Evolutionary conservation across 805 yeast genomes (phyloP).

Genomic region (Pichia pseudocactophila): DNA sequence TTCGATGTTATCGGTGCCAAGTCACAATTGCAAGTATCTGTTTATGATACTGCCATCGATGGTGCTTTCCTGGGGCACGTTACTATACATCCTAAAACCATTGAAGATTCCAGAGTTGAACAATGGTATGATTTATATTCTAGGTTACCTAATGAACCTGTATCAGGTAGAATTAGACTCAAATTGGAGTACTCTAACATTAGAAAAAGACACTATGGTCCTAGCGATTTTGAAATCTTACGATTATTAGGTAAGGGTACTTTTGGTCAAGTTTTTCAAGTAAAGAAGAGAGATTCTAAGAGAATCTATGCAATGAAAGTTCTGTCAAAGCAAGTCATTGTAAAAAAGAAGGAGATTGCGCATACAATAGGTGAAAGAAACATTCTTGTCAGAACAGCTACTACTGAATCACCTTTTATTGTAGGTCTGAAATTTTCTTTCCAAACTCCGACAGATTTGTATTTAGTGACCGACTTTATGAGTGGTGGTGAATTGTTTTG

Average conservation of each 20-base stretch:
- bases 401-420: constrained; percentile 71
- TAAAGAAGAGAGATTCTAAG: constrained; percentile 78
- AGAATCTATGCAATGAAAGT: constrained; percentile 98
- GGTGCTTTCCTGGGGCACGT: constrained; percentile 86
- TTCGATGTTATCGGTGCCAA: constrained; percentile 85
- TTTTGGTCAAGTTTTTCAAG: constrained; percentile 96
- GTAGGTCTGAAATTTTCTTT: constrained; percentile 94
- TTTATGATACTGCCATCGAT: constrained; percentile 76
- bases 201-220: constrained; percentile 74
- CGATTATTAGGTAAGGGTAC: constrained; percentile 92
- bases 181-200: constrained; percentile 64
- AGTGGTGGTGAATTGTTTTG: constrained; percentile 83
- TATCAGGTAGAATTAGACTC: constrained; percentile 70
- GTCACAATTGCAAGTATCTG: constrained; percentile 81
- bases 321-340: constrained; percentile 87
- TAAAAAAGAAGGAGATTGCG: constrained; percentile 93
- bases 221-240: constrained; percentile 88
- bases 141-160: constrained; percentile 66
- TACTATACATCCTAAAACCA: constrained; percentile 56
- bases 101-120: constrained; percentile 37
- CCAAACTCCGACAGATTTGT: constrained; percentile 89
- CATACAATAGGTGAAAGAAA: constrained; percentile 97
- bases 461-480: constrained; percentile 94
- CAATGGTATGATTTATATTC: constrained; percentile 71
- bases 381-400: constrained; percentile 85